Conservation (phyloP, 495 filamentous ascomycete species). For the Hyaloscypha variabilis region DNA sequence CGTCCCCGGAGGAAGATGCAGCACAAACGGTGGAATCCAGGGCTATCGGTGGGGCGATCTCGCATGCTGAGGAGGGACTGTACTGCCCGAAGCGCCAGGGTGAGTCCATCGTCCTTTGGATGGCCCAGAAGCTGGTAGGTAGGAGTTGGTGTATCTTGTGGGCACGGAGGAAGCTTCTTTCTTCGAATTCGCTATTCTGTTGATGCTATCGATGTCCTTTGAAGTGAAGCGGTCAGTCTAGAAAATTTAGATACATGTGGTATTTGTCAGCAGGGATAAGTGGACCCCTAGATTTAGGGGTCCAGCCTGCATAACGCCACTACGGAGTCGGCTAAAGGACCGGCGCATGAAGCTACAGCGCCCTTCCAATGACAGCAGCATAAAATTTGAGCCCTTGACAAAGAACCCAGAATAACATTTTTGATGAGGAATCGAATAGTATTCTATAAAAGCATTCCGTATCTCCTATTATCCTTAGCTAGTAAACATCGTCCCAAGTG, state of each 20-base stretch:
- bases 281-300: not conserved
- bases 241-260: slow-evolving; percentile 7
- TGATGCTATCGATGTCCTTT: not conserved
- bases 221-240: not conserved
- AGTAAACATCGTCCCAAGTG: too few species aligned
- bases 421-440: too few species aligned
- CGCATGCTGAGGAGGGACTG: slow-evolving; percentile 20
- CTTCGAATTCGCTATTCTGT: not conserved
- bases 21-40: slow-evolving; percentile 19
- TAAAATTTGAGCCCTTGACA: not conserved
- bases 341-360: not conserved
- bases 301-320: not conserved
- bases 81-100: slow-evolving; percentile 18
- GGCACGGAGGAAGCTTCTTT: too few species aligned
- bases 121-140: not conserved
- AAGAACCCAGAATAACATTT: not conserved
- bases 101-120: slow-evolving; percentile 11
- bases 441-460: too few species aligned
- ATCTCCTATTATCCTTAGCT: too few species aligned
- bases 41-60: slow-evolving; percentile 1
- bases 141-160: too few species aligned
- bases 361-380: not conserved
- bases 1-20: not conserved
- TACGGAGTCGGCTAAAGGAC: not conserved
- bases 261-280: slow-evolving; percentile 3